A percentile compares a stretch with the other conserved stretches of the same genome.
phyloP scores from a whole-genome alignment of 1,139 yeast species.

The Diutina siamensis region DNA sequence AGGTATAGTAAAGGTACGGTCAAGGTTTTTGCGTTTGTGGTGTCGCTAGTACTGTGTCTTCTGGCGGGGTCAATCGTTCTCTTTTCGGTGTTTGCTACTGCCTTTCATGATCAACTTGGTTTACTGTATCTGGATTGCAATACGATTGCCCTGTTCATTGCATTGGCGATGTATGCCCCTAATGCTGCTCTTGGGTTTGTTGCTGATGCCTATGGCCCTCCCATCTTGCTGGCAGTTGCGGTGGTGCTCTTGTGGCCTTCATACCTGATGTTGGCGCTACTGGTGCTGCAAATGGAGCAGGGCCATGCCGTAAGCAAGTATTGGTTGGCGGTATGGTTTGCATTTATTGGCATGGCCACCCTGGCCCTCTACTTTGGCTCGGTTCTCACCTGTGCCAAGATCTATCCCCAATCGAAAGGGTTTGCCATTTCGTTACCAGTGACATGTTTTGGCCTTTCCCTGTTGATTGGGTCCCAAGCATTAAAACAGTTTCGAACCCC shows the following conservation, averaged over 20 bases:
- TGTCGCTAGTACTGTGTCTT: slow-evolving; percentile 45
- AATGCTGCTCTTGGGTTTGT: slow-evolving; percentile 75
- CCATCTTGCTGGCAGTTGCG: slow-evolving; percentile 53
- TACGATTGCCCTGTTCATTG: slow-evolving; percentile 61
- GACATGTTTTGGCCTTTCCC: slow-evolving; percentile 73
- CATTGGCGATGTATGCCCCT: slow-evolving; percentile 76
- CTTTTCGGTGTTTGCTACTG: slow-evolving; percentile 68
- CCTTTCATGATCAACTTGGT: slow-evolving; percentile 46
- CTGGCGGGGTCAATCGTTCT: slow-evolving; percentile 74
- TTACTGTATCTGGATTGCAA: slow-evolving; percentile 67
- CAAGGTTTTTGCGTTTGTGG: slow-evolving; percentile 24
- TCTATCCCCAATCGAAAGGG: slow-evolving; percentile 65
- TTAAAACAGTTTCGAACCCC: slow-evolving; percentile 21
- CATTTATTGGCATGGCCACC: slow-evolving; percentile 66
- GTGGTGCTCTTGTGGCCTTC: slow-evolving; percentile 62
- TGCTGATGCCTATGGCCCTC: slow-evolving; percentile 81
- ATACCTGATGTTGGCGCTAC: slow-evolving; percentile 35
- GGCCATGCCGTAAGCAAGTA: slow-evolving; percentile 12
- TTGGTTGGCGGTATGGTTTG: slow-evolving; percentile 25
- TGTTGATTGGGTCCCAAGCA: slow-evolving; percentile 51
- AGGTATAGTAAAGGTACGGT: slow-evolving; percentile 9
- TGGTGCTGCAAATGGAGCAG: slow-evolving; percentile 8
- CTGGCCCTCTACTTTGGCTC: slow-evolving; percentile 71
- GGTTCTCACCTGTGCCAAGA: slow-evolving; percentile 71
- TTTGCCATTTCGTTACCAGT: slow-evolving; percentile 83